Evolutionary conservation across 805 yeast species (phyloP).

Genomic region (Huiozyma sinensis): DNA sequence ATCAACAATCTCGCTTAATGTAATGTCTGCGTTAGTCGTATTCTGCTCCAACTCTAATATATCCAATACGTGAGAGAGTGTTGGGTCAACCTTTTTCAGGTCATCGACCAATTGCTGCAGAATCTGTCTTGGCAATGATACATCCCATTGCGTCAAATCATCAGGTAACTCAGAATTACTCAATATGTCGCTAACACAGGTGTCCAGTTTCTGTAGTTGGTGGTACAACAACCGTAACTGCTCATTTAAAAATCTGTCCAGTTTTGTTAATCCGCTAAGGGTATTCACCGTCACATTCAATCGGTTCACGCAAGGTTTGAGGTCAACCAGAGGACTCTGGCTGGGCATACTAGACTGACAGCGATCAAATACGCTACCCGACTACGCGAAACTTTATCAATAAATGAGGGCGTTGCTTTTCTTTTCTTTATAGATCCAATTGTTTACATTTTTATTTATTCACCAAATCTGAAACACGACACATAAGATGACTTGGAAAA

Average conservation of each 20-base stretch:
- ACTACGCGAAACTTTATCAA: too few relatives aligned
- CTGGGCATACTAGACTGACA: too few relatives aligned
- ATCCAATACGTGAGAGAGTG: constrained; percentile 28
- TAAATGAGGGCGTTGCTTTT: too few relatives aligned
- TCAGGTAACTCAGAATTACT: too few relatives aligned
- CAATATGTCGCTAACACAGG: too few relatives aligned
- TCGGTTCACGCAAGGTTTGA: constrained; percentile 4
- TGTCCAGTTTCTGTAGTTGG: background rate
- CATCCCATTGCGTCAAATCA: too few relatives aligned
- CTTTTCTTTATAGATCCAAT: too few relatives aligned
- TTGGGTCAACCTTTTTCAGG: constrained; percentile 28
- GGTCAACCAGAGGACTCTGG: background rate
- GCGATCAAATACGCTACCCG: too few relatives aligned
- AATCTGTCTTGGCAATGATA: too few relatives aligned
- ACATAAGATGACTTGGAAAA: too few relatives aligned
- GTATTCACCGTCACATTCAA: constrained; percentile 1
- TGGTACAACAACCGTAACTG: constrained; percentile 1
- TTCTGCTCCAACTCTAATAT: constrained; percentile 24
- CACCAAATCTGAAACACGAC: too few relatives aligned
- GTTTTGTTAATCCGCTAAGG: constrained; percentile 1
- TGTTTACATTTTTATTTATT: too few relatives aligned
- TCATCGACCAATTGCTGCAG: constrained; percentile 16
- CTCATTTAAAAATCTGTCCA: background rate
- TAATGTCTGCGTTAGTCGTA: constrained; percentile 3
- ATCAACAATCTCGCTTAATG: constrained; percentile 19